phyloP scores from a whole-genome alignment of 768 basidiomycete genomes.

The Phylloporus scabripes region DNA sequence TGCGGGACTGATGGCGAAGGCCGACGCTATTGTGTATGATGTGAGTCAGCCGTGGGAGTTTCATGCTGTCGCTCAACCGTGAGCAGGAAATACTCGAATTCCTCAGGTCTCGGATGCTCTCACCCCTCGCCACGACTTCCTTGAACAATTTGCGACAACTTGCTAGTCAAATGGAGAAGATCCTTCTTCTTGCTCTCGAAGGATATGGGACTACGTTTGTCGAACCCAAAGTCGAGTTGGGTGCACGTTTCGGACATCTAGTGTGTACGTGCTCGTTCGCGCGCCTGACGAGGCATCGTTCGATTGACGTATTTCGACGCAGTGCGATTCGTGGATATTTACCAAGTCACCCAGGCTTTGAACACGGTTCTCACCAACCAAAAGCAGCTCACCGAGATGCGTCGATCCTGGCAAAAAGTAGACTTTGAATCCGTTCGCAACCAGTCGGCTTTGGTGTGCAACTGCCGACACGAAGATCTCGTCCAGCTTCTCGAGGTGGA shows the following conservation, averaged over 20 bases:
- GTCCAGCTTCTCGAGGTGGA: constrained; percentile 82
- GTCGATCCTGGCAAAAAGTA: constrained; percentile 80
- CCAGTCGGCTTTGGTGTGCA: constrained; percentile 89
- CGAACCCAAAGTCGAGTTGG: constrained; percentile 86
- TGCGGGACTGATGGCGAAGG: constrained; percentile 83
- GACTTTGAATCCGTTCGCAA: constrained; percentile 90
- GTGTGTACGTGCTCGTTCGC: constrained; percentile 55
- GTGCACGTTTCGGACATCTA: constrained; percentile 86
- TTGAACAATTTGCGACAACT: constrained; percentile 71
- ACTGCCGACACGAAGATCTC: constrained; percentile 86
- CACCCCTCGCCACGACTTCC: constrained; percentile 62
- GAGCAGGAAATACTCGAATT: constrained; percentile 80
- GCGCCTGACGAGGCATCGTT: not conserved
- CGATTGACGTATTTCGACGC: constrained; percentile 12
- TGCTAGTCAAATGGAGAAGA: constrained; percentile 90
- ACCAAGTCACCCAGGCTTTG: constrained; percentile 85
- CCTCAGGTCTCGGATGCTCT: constrained; percentile 79
- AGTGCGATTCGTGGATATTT: constrained; percentile 91
- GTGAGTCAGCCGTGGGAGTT: constrained; percentile 45
- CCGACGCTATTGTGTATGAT: constrained; percentile 87
- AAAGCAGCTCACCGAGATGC: constrained; percentile 82
- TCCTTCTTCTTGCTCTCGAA: constrained; percentile 73
- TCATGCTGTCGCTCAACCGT: constrained; percentile 15
- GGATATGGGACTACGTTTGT: constrained; percentile 85
- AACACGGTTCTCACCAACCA: constrained; percentile 84